Percentiles rank a stretch among this genome's conserved stretches.
These are phyloP conservation scores for Pluteus cervinus DNA, from an alignment of 768 basidiomycete genomes.

Conservation along the genomic window DNA sequence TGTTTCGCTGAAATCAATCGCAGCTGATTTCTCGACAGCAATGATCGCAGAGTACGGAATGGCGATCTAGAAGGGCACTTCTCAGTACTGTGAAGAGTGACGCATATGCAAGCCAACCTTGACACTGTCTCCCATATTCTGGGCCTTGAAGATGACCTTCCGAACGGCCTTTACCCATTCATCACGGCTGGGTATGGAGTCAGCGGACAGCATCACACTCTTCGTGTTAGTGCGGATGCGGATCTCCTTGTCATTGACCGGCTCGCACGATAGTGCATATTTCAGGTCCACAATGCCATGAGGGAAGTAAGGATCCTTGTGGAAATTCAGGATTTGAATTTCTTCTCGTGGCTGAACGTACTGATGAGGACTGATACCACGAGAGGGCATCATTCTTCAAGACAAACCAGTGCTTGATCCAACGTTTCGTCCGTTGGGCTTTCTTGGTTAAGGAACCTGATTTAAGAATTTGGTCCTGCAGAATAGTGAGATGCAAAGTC, in stretches of 20 bases:
- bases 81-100: slow-evolving; percentile 3
- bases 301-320: slow-evolving; percentile 94
- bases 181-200: slow-evolving; percentile 77
- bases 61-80: slow-evolving; percentile 53
- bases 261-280: slow-evolving; percentile 87
- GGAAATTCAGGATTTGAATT: slow-evolving; percentile 4
- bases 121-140: slow-evolving; percentile 94
- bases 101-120: slow-evolving; percentile 47
- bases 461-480: slow-evolving; percentile 86
- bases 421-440: slow-evolving; percentile 82
- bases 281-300: slow-evolving; percentile 94
- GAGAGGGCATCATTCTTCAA: slow-evolving; percentile 94
- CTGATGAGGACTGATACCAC: slow-evolving; percentile 94
- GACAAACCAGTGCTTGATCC: slow-evolving; percentile 95
- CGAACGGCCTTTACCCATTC: slow-evolving; percentile 96
- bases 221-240: slow-evolving; percentile 81
- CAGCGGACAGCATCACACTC: slow-evolving; percentile 62
- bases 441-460: slow-evolving; percentile 88
- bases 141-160: slow-evolving; percentile 92
- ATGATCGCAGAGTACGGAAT: slow-evolving; percentile 88
- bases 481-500: slow-evolving; percentile 4
- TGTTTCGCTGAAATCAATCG: slow-evolving; percentile 94
- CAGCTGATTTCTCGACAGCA: slow-evolving; percentile 82
- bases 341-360: slow-evolving; percentile 27
- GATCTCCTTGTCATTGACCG: slow-evolving; percentile 71